Evolutionary conservation across 1,139 yeast genomes (phyloP).

Genomic region (Pichia sp.): DNA sequence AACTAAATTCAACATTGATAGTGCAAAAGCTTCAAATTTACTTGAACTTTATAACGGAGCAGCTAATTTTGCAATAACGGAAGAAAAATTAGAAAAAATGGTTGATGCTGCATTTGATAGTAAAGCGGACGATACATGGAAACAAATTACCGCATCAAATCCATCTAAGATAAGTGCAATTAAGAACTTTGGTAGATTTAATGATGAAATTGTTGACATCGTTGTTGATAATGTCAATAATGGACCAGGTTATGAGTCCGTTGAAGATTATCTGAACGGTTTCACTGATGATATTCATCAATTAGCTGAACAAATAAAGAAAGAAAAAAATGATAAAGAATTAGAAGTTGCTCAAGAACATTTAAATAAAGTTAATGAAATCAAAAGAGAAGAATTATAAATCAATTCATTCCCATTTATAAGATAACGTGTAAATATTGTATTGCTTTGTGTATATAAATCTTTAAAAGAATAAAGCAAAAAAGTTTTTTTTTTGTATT

Average conservation of each 20-base stretch:
- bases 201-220: conserved; percentile 30
- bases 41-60: conserved; percentile 71
- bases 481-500: background rate
- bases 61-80: conserved; percentile 57
- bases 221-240: conserved; percentile 25
- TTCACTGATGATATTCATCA: conserved; percentile 21
- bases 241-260: conserved; percentile 34
- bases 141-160: conserved; percentile 13
- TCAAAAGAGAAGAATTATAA: conserved; percentile 6
- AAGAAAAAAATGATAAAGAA: conserved; percentile 23
- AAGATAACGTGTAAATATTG: background rate
- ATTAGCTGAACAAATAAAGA: conserved; percentile 26
- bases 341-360: conserved; percentile 22
- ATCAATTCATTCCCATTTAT: background rate
- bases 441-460: background rate
- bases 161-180: conserved; percentile 19
- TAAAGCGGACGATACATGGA: conserved; percentile 16
- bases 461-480: background rate
- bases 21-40: conserved; percentile 47
- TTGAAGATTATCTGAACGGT: conserved; percentile 33
- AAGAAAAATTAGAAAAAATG: conserved; percentile 52
- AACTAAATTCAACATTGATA: conserved; percentile 37
- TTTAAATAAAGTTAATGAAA: conserved; percentile 16
- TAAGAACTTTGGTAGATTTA: conserved; percentile 28
- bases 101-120: conserved; percentile 48